Base-by-base conservation (phyloP, 352 stramenopile species). In the Halophytophthora batemanensis region DNA sequence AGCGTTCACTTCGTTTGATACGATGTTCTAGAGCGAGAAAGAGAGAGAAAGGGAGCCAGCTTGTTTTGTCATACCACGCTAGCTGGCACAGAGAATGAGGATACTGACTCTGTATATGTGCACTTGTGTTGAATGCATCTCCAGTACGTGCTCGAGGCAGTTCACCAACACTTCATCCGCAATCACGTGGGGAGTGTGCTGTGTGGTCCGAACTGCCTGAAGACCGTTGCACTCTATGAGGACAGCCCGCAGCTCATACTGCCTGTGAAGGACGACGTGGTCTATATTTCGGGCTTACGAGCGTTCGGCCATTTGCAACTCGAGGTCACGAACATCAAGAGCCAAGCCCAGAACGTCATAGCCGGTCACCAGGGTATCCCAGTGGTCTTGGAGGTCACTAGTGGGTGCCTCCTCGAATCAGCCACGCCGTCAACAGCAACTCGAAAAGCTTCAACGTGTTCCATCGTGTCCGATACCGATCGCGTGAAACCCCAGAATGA, bases 121-220 rank as follows among this genome's bases (percentile, higher is more conserved):
- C 19, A 21, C 19, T 45, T 19, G 39, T 45, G 22, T 25, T 42
- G 39, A 21, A 31, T 31, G 25, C 25, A 31, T 10, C 25, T 31
- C 14, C n/a, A 86, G 71, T 68, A 51, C 45, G 54, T 80, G 1
- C 49, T 83, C 1, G 73, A 83, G 21, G 53, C 70, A 6, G 69
- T 82, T 43, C 76, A 87, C 23, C 76, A 83, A 28, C 63, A 87
- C 47, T 82, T 85, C 23, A 39, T 78, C 18, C 76, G 73, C 7
- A 83, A 77, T 10, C 40, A 74, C 23, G 61, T 74, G 7, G 69
- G 66, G 1, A 69, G 36, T 28, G 51, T 48, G 12, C 35, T 73
- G n/a, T 85, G 73, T n/a, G 45, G 33, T 6, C 22, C 56, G 3
- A 45, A 69, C 31, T 87, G 76, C 19, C 31, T 87, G 21, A 64